Conservation (phyloP, 2,329 filamentous ascomycete genomes). For the Arthrocladium fulminans region DNA sequence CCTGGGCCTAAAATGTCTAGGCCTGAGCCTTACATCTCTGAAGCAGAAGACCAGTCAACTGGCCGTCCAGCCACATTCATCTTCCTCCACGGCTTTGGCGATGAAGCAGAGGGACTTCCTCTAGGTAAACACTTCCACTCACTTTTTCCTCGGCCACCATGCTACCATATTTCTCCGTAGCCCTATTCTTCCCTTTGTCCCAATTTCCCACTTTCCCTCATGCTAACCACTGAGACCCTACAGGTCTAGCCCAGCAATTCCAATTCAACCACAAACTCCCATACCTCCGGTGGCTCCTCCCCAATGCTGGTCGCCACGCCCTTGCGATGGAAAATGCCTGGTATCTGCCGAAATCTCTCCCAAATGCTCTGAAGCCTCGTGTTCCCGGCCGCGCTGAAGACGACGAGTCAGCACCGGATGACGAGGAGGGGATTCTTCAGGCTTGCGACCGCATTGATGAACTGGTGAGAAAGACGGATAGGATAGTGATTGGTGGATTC, state of each 20-base stretch:
- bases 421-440: constrained; percentile 36
- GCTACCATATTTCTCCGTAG: background rate
- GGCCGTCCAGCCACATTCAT: constrained; percentile 20
- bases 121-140: constrained; percentile 23
- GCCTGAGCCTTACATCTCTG: constrained; percentile 16
- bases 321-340: constrained; percentile 33
- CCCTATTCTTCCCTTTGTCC: too few species aligned
- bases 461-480: constrained; percentile 34
- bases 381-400: constrained; percentile 33
- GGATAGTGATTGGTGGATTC: constrained; percentile 42
- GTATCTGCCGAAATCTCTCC: constrained; percentile 41
- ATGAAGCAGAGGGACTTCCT: constrained; percentile 38
- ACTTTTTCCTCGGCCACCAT: background rate
- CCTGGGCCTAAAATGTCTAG: constrained; percentile 16
- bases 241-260: constrained; percentile 40
- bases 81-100: constrained; percentile 38
- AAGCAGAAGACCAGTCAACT: constrained; percentile 15
- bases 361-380: constrained; percentile 31
- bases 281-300: constrained; percentile 43
- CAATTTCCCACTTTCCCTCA: background rate
- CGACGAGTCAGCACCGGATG: constrained; percentile 34
- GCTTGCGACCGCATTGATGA: constrained; percentile 34
- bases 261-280: constrained; percentile 41
- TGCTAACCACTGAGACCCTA: background rate
- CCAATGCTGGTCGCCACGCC: constrained; percentile 40